Evolutionary conservation across 306 rosid genomes (phyloP).

Genomic region (Sicyos baderoa): DNA sequence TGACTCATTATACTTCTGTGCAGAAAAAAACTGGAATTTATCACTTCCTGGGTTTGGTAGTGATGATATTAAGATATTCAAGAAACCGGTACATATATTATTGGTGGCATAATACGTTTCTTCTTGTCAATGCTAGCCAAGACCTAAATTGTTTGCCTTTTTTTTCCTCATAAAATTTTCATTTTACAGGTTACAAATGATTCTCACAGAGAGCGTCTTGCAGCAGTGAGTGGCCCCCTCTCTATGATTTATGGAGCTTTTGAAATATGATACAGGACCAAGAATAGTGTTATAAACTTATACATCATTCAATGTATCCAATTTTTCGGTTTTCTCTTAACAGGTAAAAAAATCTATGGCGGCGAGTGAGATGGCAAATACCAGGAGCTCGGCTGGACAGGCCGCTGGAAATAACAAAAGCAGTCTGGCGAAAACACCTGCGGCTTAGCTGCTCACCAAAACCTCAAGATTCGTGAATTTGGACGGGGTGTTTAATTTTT

Average conservation of each 20-base stretch:
- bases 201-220: constrained; percentile 84
- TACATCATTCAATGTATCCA: not conserved
- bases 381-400: constrained; percentile 63
- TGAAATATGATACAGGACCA: not conserved
- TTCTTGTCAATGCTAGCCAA: not conserved
- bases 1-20: constrained; percentile 18
- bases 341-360: constrained; percentile 82
- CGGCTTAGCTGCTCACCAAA: constrained; percentile 50
- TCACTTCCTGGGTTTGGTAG: constrained; percentile 89
- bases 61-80: constrained; percentile 82
- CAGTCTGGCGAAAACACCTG: constrained; percentile 52
- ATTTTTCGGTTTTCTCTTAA: constrained; percentile 21
- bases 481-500: constrained; percentile 15
- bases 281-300: too few relatives aligned
- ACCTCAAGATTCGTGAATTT: constrained; percentile 35
- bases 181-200: constrained; percentile 54
- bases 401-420: constrained; percentile 69
- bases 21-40: constrained; percentile 87
- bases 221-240: constrained; percentile 51
- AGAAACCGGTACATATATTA: constrained; percentile 47
- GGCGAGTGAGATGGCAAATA: constrained; percentile 48
- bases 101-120: constrained; percentile 7
- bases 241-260: constrained; percentile 7
- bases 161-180: constrained; percentile 2
- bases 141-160: not conserved